Evolutionary conservation across 202 grass and related monocot genomes (phyloP), one percentile per base, ranked within the genome.

Genomic region (Carex sylvatica): DNA sequence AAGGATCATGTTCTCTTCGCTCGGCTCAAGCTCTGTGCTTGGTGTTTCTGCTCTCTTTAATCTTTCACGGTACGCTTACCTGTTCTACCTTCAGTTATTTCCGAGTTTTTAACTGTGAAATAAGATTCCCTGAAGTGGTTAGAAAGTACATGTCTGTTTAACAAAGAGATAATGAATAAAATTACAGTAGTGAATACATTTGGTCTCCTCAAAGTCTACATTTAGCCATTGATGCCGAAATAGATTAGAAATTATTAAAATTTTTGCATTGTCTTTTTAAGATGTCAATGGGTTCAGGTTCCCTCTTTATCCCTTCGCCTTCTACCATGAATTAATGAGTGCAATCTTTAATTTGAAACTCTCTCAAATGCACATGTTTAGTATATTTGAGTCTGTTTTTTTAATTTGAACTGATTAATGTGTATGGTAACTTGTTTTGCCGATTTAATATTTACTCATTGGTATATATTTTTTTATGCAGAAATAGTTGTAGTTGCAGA

Each of bases 11-110:
- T 18, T 59, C 61, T 58, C n/a, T 80, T 79, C 80, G 26, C 30
- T 53, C n/a, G 16, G 12, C 31, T 5, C 51, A 60, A 44, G 67
- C 20, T 58, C 53, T 72, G 60, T 62, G 47, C 33, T 20, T 80
- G 18, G 33, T 86, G 40, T 24, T 86, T 30, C 40, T 82, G 42
- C 18, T 82, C 19, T 63, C 30, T 51, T 86, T 82, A 2, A 51
- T 81, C 11, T 65, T 61, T 52, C 72, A 20, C 18, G 74, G 74
- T 80, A 59, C 2, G 56, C 36, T 58, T 19, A 9, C 53, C 74
- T 7, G 1, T 64, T 75, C 9, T 80, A 80, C 18, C 22, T 80
- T 64, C 14, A 23, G 20, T 61, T 54, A 55, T 54, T 55, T 55
- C 6, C 14, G 7, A 18, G 26, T 31, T 31, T 11, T 54, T 9